Evolutionary conservation across 768 basidiomycete species (phyloP), one percentile per base, ranked within the genome.

Genomic region (Termitomyces sp.): DNA sequence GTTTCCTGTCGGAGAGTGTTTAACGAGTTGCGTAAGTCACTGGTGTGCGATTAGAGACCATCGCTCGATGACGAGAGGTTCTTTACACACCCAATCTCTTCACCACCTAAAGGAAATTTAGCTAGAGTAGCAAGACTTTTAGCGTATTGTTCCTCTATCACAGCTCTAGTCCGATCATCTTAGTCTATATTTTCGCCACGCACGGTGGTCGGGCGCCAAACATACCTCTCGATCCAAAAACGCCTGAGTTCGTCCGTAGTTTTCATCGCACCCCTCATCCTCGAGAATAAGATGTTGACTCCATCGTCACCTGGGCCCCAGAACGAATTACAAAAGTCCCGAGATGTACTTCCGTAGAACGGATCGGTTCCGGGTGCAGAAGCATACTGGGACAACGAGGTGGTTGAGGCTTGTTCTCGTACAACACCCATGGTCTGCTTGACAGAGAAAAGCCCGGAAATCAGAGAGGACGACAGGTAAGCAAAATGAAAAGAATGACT

Each of bases 81-180:
- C 15, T 10, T 15, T 44, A 77, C 85, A 60, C 66, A 94, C 93
- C 95, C 96, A 62, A 93, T 90, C 73, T 98, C 97, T 62, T 97
- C 94, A 52, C 78, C 80, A 14, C 95, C 95, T 37, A 96, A 74
- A 12, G 83, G 63, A 51, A 75, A 64, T 69, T 89, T 93, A 12
- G 93, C 79, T n/a, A 99, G 75, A 66, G 87, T 87, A 10, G 81
- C 74, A 9, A 99, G 69, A 30, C 85, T 79, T 65, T 87, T 86
- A 2, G 94, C 89, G 66, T 97, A 98, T 41, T 98, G 95, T 64
- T 98, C 94, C 70, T 98, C 94, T 55, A 98, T 95, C 17, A 78
- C 60, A 19, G 90, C 85, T 70, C 96, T 96, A 43, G 42, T 7
- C 43, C 44, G 58, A 48, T 45, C 22, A 52, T 40, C 45, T 59